Evolutionary conservation across 257 asterid genomes (phyloP).

Genomic region (Henckelia pumila): DNA sequence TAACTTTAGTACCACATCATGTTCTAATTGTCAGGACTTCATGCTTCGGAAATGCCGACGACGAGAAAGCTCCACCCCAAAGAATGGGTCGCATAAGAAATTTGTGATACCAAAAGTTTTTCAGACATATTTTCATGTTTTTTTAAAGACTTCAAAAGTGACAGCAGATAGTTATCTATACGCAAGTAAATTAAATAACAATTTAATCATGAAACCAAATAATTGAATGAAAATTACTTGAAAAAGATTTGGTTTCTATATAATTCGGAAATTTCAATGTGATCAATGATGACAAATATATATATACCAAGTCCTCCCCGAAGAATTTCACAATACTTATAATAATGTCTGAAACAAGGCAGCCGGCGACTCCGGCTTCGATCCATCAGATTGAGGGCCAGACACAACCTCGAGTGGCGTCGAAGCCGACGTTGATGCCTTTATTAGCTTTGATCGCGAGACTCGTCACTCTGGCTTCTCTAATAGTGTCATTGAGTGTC

Average conservation of each 20-base stretch:
- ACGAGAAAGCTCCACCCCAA: background rate
- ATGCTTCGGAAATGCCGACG: background rate
- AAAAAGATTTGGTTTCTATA: too few relatives aligned
- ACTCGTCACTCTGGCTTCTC: constrained; percentile 19
- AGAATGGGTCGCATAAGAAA: background rate
- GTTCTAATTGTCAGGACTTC: too few relatives aligned
- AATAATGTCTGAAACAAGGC: background rate
- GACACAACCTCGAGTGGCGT: background rate
- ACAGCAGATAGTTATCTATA: background rate
- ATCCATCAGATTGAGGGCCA: constrained; percentile 11
- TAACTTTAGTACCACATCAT: too few relatives aligned
- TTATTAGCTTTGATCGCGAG: constrained; percentile 10
- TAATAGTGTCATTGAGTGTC: constrained; percentile 18
- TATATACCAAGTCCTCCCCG: background rate
- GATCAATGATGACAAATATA: too few relatives aligned
- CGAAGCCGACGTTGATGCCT: background rate
- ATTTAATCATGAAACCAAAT: background rate
- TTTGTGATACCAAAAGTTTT: background rate
- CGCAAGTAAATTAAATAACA: background rate
- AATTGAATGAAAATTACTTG: background rate
- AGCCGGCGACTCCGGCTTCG: background rate
- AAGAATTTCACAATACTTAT: background rate
- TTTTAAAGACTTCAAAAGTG: too few relatives aligned
- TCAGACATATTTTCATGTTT: too few relatives aligned
- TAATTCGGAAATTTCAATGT: too few relatives aligned